Base-by-base conservation (phyloP, 2,329 filamentous ascomycete genomes). In the Nemania sp. region DNA sequence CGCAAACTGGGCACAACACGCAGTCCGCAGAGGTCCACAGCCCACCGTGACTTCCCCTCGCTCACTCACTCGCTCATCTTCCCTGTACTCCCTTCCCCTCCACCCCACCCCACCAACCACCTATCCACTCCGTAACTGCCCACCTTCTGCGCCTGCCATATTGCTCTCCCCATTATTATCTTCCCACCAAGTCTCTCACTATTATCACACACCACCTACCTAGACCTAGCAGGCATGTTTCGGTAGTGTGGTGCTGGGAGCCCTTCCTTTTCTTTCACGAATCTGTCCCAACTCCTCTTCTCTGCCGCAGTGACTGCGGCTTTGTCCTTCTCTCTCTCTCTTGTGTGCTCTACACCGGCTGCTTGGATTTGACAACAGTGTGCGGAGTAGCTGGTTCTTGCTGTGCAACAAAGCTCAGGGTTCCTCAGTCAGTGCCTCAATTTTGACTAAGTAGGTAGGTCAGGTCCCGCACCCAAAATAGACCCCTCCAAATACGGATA, bases 201-300 rank as follows among this genome's bases (percentile, higher is more conserved):
- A 50, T 43, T 39, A 39, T 33, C 48, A 55, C 36, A 46, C 52
- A 40, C 44, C 19, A 55, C 40, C 46, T 48, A 40, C 51, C 23
- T 26, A 19, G 26, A 12, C 39, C 36, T 11, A 55, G 24, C 39
- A 50, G 26, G 22, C 53, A 56, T 52, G 53, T 48, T 49, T 48
- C 48, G 48, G 49, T 52, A 56, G 44, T 52, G 31, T 49, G 20
- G 31, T 14, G 28, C n/a, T 49, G 44, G 49, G 44, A 45, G 36
- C 39, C 54, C 40, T 48, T 52, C 33, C 28, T 28, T 33, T 40
- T 24, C 45, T 41, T 41, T 53, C 41, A 45, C 49, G 34, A 37
- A 45, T 12, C 19, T 12, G 26, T 28, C 11, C 20, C 11, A 15
- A 17, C 17, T 22, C 22, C 20, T 22, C 31, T 23, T n/a, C n/a